These are phyloP conservation scores for Gossypioides kirkii DNA, from an alignment of 345 rosid species.

Conservation along the genomic window DNA sequence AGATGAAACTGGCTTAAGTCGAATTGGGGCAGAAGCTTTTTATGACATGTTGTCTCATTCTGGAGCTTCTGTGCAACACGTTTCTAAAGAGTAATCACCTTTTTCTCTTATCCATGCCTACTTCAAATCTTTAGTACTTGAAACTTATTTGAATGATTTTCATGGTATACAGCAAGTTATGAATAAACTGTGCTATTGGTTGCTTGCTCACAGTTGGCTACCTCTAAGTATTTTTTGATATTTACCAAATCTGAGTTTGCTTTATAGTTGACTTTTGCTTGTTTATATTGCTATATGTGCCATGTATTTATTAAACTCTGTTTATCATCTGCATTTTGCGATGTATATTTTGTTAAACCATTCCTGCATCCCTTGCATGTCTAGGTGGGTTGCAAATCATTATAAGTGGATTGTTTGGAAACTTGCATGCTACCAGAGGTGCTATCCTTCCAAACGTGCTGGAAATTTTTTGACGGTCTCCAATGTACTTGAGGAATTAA, in stretches of 20 bases:
- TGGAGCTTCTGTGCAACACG: conserved; percentile 64
- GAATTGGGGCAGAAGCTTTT: conserved; percentile 54
- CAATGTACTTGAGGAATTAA: conserved; percentile 89
- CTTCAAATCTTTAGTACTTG: background rate
- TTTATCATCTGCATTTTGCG: background rate
- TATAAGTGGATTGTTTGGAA: conserved; percentile 97
- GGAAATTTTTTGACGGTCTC: conserved; percentile 63
- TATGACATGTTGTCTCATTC: conserved; percentile 49
- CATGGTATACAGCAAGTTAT: background rate
- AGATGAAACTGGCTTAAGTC: conserved; percentile 44
- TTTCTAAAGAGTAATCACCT: conserved; percentile 56
- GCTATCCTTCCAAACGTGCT: conserved; percentile 42
- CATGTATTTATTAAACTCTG: background rate
- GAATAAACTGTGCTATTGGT: background rate
- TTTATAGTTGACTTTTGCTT: background rate
- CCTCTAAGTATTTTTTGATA: background rate
- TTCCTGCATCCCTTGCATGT: conserved; percentile 5
- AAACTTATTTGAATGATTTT: background rate
- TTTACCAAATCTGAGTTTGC: background rate
- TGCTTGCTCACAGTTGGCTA: background rate
- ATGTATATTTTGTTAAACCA: background rate
- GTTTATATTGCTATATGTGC: background rate
- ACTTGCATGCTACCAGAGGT: conserved; percentile 73
- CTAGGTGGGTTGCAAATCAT: conserved; percentile 88
- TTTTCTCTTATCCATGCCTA: conserved; percentile 16